Base-by-base conservation (phyloP, 257 asterid genomes). In the Datura wrightii region DNA sequence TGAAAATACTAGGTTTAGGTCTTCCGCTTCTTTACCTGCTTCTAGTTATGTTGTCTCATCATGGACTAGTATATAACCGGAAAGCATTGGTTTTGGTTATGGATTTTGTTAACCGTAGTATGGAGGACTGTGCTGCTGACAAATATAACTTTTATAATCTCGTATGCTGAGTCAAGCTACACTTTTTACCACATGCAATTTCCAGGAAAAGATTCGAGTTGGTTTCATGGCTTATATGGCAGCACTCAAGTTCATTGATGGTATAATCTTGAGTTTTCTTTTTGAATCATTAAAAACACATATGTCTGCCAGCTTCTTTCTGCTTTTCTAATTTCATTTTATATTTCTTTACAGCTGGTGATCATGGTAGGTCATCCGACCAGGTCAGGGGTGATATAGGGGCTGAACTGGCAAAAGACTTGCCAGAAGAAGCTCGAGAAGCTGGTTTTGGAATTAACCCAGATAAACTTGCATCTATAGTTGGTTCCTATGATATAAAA, bases 391-490 rank as follows among this genome's bases (percentile, higher is more conserved):
- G 88, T 82, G 89, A 88, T 88, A 34, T 79, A 39, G 97, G 90
- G 80, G 82, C 80, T 19, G 90, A 88, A 18, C 62, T 91, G 58
- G 90, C 86, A 84, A 90, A 88, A 60, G 94, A 91, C 78, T 96
- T 94, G 10, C 86, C 89, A 5, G 97, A 94, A 88, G 99, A 92
- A 91, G 97, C 97, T 85, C 90, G 60, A 82, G 78, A 41, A 10
- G 95, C 97, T 65, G 97, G 99, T 48, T 93, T 90, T 84, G 81
- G 85, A 72, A 85, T 97, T 86, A 94, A 93, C 93, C 97, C 99
- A 1, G 96, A 95, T 84, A 94, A 92, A 86, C 95, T 97, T 88
- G 98, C 98, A 65, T 87, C 96, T 5, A 82, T 95, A 74, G 98
- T 94, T 80, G 87, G 97, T 79, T 88, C 95, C 1, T 95, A 92